phyloP scores from a whole-genome alignment of 306 rosid genomes.

The Prosopis cineraria region DNA sequence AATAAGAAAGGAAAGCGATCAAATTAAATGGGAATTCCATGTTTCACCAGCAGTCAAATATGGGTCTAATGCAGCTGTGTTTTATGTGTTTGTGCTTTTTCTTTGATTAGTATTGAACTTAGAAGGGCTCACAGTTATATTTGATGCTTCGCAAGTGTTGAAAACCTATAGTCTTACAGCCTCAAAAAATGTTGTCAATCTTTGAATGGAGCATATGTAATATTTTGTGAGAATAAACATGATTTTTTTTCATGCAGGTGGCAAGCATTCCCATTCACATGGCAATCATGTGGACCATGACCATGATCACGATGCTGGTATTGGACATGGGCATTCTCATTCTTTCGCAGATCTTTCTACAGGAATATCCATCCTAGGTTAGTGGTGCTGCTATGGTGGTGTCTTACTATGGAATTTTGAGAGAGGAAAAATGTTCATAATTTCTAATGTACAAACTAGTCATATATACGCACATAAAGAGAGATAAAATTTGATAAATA shows the following conservation, averaged over 20 bases:
- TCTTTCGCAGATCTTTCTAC: constrained; percentile 85
- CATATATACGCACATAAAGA: no score
- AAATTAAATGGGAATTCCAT: not conserved
- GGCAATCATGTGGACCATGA: constrained; percentile 56
- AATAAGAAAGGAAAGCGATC: not conserved
- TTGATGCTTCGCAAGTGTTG: not conserved
- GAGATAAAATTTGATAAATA: no score
- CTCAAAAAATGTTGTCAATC: not conserved
- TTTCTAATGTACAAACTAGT: no score
- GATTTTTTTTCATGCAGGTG: constrained; percentile 57
- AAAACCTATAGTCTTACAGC: not conserved
- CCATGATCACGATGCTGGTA: constrained; percentile 47
- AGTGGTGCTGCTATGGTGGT: constrained; percentile 39
- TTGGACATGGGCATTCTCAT: constrained; percentile 72
- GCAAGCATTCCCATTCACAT: constrained; percentile 66
- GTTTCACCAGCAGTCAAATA: not conserved
- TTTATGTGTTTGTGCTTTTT: not conserved
- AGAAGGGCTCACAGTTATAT: not conserved
- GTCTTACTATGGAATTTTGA: no score
- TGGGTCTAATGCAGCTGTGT: not conserved
- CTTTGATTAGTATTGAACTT: not conserved
- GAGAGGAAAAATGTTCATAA: no score
- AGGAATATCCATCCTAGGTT: constrained; percentile 85
- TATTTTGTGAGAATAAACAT: not conserved
- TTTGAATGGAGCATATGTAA: not conserved